Base-by-base conservation (phyloP, 768 basidiomycete species). In the Hericium coralloides region DNA sequence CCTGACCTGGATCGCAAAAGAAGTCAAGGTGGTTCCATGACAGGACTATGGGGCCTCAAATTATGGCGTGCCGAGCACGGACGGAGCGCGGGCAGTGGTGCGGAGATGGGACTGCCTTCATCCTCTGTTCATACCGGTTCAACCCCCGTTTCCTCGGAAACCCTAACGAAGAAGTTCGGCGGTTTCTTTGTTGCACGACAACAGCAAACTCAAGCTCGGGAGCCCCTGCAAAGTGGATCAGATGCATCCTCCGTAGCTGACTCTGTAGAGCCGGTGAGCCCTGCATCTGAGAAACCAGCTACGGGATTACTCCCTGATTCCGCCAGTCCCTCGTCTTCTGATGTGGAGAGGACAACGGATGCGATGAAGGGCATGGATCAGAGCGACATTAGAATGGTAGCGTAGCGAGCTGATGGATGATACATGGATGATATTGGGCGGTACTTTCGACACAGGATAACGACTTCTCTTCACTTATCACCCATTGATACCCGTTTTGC, bases 121-220 rank as follows among this genome's bases (percentile, higher is more conserved):
- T 31, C 57, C 52, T 38, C n/a, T 38, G 43, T 17, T 54, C 14
- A 37, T 55, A 12, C 22, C 31, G 47, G 31, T 58, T 52, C 55
- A 57, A 47, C 57, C 55, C 14, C 25, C 45, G 25, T n/a, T 49
- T 18, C 43, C 57, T 15, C 38, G 12, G 8, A 60, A 63, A 25
- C 62, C 55, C 26, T 57, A 49, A 60, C 56, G 37, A 77, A 78
- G 63, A 89, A 87, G 71, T 64, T 91, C 47, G 85, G 86, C 4
- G 84, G 83, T 9, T 82, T 90, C 68, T 90, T 90, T 66, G 73
- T 78, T 56, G 74, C 83, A 26, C 74, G 84, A 58, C 68, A 56
- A 63, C 76, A 51, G 63, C 68, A 55, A 53, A 56, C 60, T 53
- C 64, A 55, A 52, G 64, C 61, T 38, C 69, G 67, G 49, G 68